Percentiles rank a stretch among this genome's conserved stretches.
Evolutionary conservation across 1,284 basidiomycete species (phyloP).

Genomic region (Melampsora abietis-canadensis): DNA sequence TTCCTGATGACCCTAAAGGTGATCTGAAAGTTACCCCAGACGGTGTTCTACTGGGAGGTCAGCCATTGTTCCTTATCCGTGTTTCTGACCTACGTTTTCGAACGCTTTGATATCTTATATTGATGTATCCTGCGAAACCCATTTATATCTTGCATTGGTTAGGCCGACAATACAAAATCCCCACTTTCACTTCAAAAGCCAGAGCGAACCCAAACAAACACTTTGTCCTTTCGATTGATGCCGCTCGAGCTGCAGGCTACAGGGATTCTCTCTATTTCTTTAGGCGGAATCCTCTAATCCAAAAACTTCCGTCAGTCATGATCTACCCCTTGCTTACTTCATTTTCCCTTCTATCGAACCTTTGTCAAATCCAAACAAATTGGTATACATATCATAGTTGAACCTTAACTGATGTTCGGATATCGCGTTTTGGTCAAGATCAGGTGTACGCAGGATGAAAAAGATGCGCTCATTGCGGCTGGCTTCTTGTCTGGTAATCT

Average conservation of each 20-base stretch:
- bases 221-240: constrained; percentile 96
- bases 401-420: too few species aligned
- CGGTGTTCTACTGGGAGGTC: constrained; percentile 80
- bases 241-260: constrained; percentile 89
- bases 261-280: constrained; percentile 96
- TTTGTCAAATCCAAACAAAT: constrained; percentile 8
- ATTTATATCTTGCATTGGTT: constrained; percentile 31
- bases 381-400: not conserved
- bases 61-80: constrained; percentile 49
- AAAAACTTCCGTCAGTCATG: constrained; percentile 67
- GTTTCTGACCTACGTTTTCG: not conserved
- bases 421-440: not conserved
- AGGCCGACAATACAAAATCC: constrained; percentile 83
- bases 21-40: constrained; percentile 84
- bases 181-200: constrained; percentile 76
- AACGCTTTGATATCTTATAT: not conserved
- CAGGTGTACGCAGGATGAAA: constrained; percentile 61
- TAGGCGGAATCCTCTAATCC: constrained; percentile 78
- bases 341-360: not conserved
- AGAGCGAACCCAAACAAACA: constrained; percentile 72
- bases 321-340: constrained; percentile 14
- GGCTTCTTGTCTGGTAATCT: constrained; percentile 84
- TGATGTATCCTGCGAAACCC: not conserved
- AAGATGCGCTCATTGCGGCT: constrained; percentile 81
- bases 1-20: constrained; percentile 78